Evolutionary conservation across 2,329 filamentous ascomycete genomes (phyloP).

Genomic region (Hymenoscyphus repandus): DNA sequence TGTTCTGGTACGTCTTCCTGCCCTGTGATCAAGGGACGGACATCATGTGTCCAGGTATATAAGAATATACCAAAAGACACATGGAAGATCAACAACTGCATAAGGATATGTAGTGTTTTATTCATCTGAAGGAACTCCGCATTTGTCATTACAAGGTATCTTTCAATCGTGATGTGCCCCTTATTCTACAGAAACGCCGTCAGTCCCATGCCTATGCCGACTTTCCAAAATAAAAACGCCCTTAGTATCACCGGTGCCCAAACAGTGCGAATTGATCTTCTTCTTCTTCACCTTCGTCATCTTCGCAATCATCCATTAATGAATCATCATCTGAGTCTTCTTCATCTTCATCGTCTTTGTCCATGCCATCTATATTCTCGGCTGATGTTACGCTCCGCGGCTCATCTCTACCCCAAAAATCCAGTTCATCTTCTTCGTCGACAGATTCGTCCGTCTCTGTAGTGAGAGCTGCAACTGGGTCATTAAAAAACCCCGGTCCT

Average conservation of each 20-base stretch:
- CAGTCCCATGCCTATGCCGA: conserved; percentile 7
- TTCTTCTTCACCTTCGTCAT: conserved; percentile 39
- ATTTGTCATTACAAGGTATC: not conserved
- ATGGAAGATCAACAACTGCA: no score
- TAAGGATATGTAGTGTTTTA: no score
- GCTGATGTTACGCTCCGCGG: conserved; percentile 27
- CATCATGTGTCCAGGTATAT: no score
- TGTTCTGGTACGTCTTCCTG: no score
- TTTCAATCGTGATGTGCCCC: not conserved
- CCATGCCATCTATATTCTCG: conserved; percentile 25
- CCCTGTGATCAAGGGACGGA: no score
- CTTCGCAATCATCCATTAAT: conserved; percentile 31
- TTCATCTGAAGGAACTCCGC: no score
- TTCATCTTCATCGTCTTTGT: conserved; percentile 32
- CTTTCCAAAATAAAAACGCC: conserved; percentile 5
- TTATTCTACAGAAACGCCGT: not conserved
- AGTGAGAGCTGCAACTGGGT: conserved; percentile 29
- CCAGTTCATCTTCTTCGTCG: conserved; percentile 45
- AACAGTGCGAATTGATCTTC: conserved; percentile 45
- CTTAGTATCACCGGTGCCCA: conserved; percentile 42
- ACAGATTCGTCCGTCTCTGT: conserved; percentile 43
- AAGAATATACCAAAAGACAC: no score
- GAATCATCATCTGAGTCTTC: conserved; percentile 32
- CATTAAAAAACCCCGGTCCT: conserved; percentile 27
- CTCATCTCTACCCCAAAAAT: conserved; percentile 44